These are phyloP conservation scores for Aspergillus sp. DNA, from an alignment of 2,329 filamentous ascomycete genomes.

Conservation along the genomic window DNA sequence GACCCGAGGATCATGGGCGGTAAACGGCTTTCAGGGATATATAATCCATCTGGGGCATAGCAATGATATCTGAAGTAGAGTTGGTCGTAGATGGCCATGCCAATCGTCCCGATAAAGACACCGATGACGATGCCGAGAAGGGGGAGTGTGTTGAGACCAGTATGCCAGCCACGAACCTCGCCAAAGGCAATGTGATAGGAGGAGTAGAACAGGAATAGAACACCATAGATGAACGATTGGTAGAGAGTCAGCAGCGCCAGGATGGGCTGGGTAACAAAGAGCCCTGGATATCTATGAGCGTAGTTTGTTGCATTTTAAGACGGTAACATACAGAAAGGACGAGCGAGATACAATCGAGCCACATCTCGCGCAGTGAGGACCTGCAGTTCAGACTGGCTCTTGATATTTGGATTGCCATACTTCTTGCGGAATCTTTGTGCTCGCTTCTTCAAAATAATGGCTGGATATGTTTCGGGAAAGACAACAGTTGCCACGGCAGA, in stretches of 20 bases:
- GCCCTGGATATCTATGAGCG: no score
- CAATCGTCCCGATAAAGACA: conserved; percentile 27
- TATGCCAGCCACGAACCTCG: conserved; percentile 38
- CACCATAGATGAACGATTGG: conserved; percentile 29
- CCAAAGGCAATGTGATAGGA: conserved; percentile 34
- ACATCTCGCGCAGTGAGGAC: conserved; percentile 24
- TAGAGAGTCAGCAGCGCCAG: conserved; percentile 41
- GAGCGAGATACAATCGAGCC: conserved; percentile 34
- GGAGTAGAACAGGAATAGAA: conserved; percentile 28
- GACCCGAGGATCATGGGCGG: conserved; percentile 43
- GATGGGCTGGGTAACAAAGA: conserved; percentile 41
- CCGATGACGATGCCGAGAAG: conserved; percentile 44
- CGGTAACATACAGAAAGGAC: conserved; percentile 34
- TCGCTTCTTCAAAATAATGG: conserved; percentile 44
- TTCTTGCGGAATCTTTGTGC: conserved; percentile 36
- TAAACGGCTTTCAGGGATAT: conserved; percentile 39
- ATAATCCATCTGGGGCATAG: conserved; percentile 10
- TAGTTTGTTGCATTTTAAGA: no score
- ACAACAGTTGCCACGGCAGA: conserved; percentile 35
- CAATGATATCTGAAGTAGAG: conserved; percentile 22
- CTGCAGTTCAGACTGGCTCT: conserved; percentile 35
- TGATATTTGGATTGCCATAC: conserved; percentile 44
- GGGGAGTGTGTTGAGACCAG: conserved; percentile 41
- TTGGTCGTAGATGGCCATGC: conserved; percentile 27
- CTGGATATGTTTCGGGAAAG: conserved; percentile 48